Evolutionary conservation across 257 asterid genomes (phyloP).

Genomic region (Ilex asprella): DNA sequence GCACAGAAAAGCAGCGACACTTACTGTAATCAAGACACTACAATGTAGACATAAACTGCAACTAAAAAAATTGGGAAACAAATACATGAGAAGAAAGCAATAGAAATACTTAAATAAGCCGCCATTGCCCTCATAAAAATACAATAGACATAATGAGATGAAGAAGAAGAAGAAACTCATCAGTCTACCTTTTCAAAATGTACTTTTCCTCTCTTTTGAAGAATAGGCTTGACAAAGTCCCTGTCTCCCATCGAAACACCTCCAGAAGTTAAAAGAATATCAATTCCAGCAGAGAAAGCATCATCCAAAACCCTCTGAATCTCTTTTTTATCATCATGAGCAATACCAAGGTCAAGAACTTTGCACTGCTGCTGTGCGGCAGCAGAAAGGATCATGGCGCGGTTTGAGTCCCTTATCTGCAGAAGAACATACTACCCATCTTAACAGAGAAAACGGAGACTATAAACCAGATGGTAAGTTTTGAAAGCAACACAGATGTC

Average conservation of each 20-base stretch:
- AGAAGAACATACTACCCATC: constrained; percentile 4
- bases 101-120: constrained; percentile 10
- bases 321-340: constrained; percentile 60
- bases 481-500: too few relatives aligned
- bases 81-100: background rate
- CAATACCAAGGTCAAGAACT: constrained; percentile 87
- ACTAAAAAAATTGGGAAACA: background rate
- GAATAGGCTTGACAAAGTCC: constrained; percentile 87
- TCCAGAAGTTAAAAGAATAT: constrained; percentile 82
- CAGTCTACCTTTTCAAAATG: constrained; percentile 70
- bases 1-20: background rate
- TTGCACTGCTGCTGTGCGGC: constrained; percentile 64
- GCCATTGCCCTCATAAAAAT: constrained; percentile 1
- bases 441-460: too few relatives aligned
- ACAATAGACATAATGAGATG: background rate
- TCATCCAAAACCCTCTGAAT: constrained; percentile 50
- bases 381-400: constrained; percentile 92
- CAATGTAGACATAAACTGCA: background rate
- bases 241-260: constrained; percentile 99
- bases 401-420: constrained; percentile 95
- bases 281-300: constrained; percentile 69
- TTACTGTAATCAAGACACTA: background rate
- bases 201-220: constrained; percentile 65
- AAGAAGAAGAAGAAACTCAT: constrained; percentile 5
- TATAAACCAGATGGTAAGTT: too few relatives aligned